These are phyloP conservation scores for Solanum chacoense DNA, from an alignment of 305 asterid species.

Conservation along the genomic window DNA sequence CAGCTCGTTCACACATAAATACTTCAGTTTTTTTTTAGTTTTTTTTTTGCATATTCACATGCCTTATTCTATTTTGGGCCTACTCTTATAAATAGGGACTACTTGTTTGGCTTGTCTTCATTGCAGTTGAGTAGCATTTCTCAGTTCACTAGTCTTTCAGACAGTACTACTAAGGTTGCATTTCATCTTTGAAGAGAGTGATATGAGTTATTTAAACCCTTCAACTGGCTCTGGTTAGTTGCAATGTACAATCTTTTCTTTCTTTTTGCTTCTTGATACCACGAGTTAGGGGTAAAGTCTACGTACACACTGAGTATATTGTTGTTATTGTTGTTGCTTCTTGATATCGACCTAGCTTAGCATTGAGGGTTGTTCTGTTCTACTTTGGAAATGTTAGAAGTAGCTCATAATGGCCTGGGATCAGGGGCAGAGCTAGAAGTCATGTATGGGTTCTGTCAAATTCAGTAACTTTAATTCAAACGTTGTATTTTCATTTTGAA, in stretches of 20 bases:
- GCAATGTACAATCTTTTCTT: neutral
- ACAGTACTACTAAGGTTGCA: conserved; percentile 1
- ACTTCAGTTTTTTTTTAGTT: conserved; percentile 2
- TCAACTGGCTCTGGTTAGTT: conserved; percentile 93
- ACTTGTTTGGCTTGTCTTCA: conserved; percentile 25
- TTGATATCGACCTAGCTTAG: neutral
- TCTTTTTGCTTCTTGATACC: neutral
- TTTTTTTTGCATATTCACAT: conserved; percentile 17
- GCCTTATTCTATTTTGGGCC: conserved; percentile 41
- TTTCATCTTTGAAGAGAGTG: conserved; percentile 8
- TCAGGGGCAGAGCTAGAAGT: neutral
- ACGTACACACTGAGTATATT: neutral
- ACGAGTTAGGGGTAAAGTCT: neutral
- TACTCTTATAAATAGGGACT: conserved; percentile 58
- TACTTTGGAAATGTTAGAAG: neutral
- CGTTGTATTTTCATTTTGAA: neutral
- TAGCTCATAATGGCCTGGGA: neutral
- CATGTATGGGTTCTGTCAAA: neutral
- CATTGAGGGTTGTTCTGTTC: neutral
- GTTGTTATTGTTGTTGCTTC: neutral
- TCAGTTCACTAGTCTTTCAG: conserved; percentile 3
- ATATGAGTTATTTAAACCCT: conserved; percentile 73
- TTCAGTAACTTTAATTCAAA: neutral
- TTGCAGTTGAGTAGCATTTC: conserved; percentile 26
- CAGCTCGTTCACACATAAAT: conserved; percentile 61